phyloP scores from a whole-genome alignment of 2,329 filamentous ascomycete species.

The Penicillium digitatum region DNA sequence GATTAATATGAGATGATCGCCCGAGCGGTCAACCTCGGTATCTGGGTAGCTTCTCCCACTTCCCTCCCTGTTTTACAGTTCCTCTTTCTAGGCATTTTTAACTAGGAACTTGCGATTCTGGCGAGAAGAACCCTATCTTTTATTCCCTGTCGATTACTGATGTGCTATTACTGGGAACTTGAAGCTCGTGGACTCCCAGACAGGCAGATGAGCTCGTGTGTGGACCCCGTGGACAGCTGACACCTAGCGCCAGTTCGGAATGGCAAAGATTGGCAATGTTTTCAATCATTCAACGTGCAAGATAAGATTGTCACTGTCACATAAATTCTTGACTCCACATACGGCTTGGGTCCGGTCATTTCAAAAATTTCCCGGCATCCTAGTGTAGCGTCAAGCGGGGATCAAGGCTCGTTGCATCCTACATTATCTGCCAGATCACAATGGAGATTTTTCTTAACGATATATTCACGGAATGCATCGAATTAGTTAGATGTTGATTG shows the following conservation, averaged over 20 bases:
- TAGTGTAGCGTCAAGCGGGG: no score
- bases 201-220: background rate
- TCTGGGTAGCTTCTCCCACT: background rate
- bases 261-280: background rate
- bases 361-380: no score
- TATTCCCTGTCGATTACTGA: background rate
- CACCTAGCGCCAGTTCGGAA: background rate
- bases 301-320: background rate
- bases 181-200: background rate
- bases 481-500: no score
- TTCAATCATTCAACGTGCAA: background rate
- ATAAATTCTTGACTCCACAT: background rate
- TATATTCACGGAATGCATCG: no score
- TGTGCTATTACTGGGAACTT: no score
- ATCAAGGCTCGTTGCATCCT: no score
- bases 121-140: background rate
- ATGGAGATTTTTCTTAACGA: no score
- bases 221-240: background rate
- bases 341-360: no score
- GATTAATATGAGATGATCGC: conserved; percentile 8
- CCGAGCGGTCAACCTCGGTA: background rate
- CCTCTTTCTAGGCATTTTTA: background rate
- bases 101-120: background rate
- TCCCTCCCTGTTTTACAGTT: background rate
- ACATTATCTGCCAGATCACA: no score